Percentiles rank a stretch among this genome's conserved stretches.
These are phyloP conservation scores for Acacia pycnantha DNA, from an alignment of 331 rosid genomes.

Conservation along the genomic window DNA sequence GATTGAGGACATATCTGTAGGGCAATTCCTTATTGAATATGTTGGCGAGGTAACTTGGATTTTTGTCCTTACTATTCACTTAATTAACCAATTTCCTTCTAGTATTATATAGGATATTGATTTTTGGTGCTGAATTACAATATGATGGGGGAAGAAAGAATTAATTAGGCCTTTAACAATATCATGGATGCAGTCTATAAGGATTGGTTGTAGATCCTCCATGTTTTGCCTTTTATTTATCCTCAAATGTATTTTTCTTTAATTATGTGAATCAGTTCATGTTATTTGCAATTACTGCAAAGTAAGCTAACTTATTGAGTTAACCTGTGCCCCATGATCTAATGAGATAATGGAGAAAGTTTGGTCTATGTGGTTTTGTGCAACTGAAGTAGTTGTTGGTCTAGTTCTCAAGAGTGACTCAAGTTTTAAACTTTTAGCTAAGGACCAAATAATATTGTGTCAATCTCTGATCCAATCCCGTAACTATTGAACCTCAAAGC, in stretches of 20 bases:
- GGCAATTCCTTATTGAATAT: constrained; percentile 91
- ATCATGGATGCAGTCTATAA: constrained; percentile 23
- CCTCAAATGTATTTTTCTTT: not conserved
- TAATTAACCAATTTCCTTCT: constrained; percentile 2
- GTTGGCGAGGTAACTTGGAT: constrained; percentile 87
- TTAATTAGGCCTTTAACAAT: not conserved
- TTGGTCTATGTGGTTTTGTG: constrained; percentile 4
- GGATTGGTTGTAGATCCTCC: constrained; percentile 4
- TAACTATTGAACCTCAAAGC: not conserved
- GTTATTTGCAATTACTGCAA: constrained; percentile 1
- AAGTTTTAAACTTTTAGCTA: constrained; percentile 17
- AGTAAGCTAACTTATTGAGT: constrained; percentile 21
- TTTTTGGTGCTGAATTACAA: constrained; percentile 8
- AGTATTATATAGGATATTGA: not conserved
- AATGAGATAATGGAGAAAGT: constrained; percentile 16
- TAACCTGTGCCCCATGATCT: constrained; percentile 12
- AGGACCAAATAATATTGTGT: constrained; percentile 1
- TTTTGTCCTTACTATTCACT: constrained; percentile 1
- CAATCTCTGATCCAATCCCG: constrained; percentile 8
- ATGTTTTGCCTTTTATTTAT: constrained; percentile 5
- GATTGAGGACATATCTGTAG: constrained; percentile 53
- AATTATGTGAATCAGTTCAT: constrained; percentile 4
- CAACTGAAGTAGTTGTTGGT: constrained; percentile 5
- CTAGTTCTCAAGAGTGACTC: constrained; percentile 6
- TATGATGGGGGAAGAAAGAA: constrained; percentile 13